Percentiles rank a stretch among this genome's conserved stretches.
phyloP scores from a whole-genome alignment of 257 asterid species.

The Solanum etuberosum region DNA sequence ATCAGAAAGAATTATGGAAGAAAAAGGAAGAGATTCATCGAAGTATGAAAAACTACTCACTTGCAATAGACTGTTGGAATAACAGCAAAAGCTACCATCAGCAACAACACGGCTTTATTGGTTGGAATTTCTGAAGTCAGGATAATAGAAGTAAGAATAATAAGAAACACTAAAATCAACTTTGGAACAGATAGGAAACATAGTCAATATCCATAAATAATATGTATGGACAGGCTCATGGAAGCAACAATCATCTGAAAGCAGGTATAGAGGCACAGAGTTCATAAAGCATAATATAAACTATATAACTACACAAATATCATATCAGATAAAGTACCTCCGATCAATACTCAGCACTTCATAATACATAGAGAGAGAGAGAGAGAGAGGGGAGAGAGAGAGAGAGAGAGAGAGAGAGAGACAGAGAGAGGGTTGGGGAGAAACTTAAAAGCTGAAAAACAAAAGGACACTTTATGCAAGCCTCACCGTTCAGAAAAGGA shows the following conservation, averaged over 20 bases:
- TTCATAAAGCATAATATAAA: neutral
- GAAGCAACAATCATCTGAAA: neutral
- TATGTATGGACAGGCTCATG: neutral
- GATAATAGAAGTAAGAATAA: neutral
- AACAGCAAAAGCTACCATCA: constrained; percentile 76
- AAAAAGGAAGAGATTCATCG: neutral
- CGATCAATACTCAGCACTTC: neutral
- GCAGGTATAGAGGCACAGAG: neutral
- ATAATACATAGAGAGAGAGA: neutral
- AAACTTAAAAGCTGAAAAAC: neutral
- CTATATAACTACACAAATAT: neutral
- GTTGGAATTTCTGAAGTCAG: constrained; percentile 56
- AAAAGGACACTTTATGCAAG: neutral
- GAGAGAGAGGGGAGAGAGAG: neutral
- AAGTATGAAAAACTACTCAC: constrained; percentile 35
- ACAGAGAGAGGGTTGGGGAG: neutral
- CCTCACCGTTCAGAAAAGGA: constrained; percentile 68
- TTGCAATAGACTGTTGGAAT: constrained; percentile 72
- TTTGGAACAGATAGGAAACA: neutral
- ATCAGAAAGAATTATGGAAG: neutral
- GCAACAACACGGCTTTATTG: constrained; percentile 37
- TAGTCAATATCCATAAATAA: neutral
- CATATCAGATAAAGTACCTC: neutral
- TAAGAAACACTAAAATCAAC: neutral
- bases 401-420: neutral